Evolutionary conservation across 345 rosid genomes (phyloP), one percentile per base, ranked within the genome.

Genomic region (Rhizophora apiculata): DNA sequence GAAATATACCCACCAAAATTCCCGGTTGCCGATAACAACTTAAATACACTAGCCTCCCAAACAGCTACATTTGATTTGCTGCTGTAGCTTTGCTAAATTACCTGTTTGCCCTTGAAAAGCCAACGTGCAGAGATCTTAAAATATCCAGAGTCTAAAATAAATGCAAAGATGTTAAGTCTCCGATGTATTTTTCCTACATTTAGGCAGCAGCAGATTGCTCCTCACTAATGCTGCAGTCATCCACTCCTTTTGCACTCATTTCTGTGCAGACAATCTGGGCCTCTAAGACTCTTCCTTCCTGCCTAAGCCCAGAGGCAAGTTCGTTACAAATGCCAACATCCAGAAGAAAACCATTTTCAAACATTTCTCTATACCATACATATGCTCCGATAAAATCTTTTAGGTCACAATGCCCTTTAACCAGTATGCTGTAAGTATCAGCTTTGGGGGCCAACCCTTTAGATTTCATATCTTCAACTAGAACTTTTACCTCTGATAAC

Each of bases 351-450:
- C 86, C 84, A 74, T 80, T 79, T 20, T 78, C 85, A 22, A 82
- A 61, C 96, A 90, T 89, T 81, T 87, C 89, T 77, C 86, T 81
- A 76, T 82, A 87, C 93, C 96, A 89, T 75, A 10, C 27, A 74
- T 86, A 90, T 36, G 91, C 98, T 51, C 83, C 89, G 49, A 34
- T 36, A 68, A 79, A 87, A 61, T 85, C 82, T 68, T 78, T 82
- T 22, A 39, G 60, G 61, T 86, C 83, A 57, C 92, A 87, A 68
- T 83, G 69, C 34, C 89, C 92, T 62, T 78, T 84, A 68, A 93
- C 75, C 68, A 93, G 70, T 70, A 90, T 56, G 72, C 69, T 77
- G 71, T 86, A 91, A 2, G 97, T 91, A 81, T 86, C 97, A 49
- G 88, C 94, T 77, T 81, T 81, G 30, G 83, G 89, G 53, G 62